Evolutionary conservation across 768 basidiomycete species (phyloP), one percentile per base, ranked within the genome.

Genomic region (Boletales sp.): DNA sequence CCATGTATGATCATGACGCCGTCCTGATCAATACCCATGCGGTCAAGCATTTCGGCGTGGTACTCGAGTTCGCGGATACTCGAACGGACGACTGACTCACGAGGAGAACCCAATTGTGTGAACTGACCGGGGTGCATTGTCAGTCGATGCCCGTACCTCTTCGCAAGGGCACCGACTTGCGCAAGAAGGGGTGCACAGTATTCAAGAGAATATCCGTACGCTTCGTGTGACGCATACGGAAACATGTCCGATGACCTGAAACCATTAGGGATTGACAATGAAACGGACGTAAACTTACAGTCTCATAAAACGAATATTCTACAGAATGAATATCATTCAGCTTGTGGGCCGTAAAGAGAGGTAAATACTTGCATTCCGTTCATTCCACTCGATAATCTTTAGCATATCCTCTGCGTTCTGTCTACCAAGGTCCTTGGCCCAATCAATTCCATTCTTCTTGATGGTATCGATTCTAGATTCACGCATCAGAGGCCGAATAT

Each of bases 71-170:
- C 94, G 14, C 87, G 75, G 10, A 94, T 72, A 15, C 89, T 82
- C 4, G 90, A 81, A 27, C 81, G 74, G 10, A 94, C 76, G 13
- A 97, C 94, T 10, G 74, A 75, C 14, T 81, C 75, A 41, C 78
- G 86, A 1, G 90, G 93, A 27, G 86, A 89, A 7, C 87, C 93
- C 3, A 97, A 66, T 58, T 86, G 86, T 0, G 86, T 89, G 59
- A 77, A 94, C 69, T 94, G 92, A 2, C 92, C 93, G 0, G 94
- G 93, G 66, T 97, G 93, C 8, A 82, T 78, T 0, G 93, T 97
- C 43, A 97, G 69, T 39, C 94, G 71, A 59, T 94, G 88, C 0
- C 83, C 82, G 51, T 86, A 80, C 57, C 78, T 78, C 35, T 77
- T 81, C 12, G 87, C 88, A 19, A 90, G 73, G 7, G 72, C 74